Conservation (phyloP, 352 stramenopile genomes). For the Phytophthora crassamura region DNA sequence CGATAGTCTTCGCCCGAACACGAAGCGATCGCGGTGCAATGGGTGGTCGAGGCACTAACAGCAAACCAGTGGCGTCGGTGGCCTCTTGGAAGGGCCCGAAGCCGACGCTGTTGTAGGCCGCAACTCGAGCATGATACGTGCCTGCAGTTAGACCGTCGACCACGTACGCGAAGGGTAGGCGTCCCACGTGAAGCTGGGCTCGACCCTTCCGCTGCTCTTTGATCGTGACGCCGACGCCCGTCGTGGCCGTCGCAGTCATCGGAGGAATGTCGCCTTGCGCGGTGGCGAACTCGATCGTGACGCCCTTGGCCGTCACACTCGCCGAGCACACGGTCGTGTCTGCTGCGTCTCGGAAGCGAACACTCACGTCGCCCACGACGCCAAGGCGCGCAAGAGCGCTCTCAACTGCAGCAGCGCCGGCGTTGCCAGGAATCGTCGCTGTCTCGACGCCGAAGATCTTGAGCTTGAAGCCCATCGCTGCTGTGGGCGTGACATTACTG, state of each 20-base stretch:
- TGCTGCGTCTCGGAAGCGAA: constrained; percentile 43
- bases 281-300: constrained; percentile 70
- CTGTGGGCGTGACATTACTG: constrained; percentile 11
- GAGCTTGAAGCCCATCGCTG: constrained; percentile 62
- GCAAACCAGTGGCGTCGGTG: constrained; percentile 37
- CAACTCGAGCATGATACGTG: constrained; percentile 91
- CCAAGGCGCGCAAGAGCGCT: constrained; percentile 62
- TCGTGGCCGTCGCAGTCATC: constrained; percentile 23
- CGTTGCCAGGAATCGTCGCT: constrained; percentile 8
- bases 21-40: constrained; percentile 74
- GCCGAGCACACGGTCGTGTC: constrained; percentile 62
- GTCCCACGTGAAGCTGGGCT: constrained; percentile 63
- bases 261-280: constrained; percentile 56
- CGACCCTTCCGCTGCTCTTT: constrained; percentile 62
- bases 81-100: constrained; percentile 82
- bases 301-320: constrained; percentile 25
- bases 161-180: constrained; percentile 86
- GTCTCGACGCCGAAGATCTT: constrained; percentile 65
- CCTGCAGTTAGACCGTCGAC: constrained; percentile 80
- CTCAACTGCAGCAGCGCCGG: constrained; percentile 30
- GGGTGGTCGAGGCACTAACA: constrained; percentile 37
- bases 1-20: constrained; percentile 66
- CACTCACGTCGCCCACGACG: constrained; percentile 63
- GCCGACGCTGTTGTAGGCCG: constrained; percentile 95
- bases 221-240: constrained; percentile 19